A percentile compares a stretch with the other conserved stretches of the same genome.
Conservation (phyloP, 2,329 filamentous ascomycete genomes). For the Ophioceras dolichostomum region DNA sequence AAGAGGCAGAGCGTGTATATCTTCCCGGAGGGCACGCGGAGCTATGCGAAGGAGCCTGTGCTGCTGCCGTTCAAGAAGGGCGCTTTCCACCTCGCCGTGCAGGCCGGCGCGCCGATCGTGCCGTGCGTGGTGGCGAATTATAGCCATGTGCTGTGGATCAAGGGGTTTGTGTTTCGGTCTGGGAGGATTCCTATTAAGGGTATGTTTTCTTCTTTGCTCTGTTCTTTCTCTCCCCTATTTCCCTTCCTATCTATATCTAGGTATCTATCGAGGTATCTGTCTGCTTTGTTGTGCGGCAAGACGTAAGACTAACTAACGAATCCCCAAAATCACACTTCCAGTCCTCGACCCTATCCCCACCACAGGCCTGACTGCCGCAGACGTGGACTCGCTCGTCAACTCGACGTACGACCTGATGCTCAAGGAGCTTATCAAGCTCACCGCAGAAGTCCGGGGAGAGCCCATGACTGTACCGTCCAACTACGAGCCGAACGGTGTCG, state of each 20-base stretch:
- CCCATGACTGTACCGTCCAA: constrained; percentile 15
- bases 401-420: constrained; percentile 67
- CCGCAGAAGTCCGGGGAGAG: constrained; percentile 34
- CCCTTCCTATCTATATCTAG: constrained; percentile 2
- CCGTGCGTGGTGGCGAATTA: constrained; percentile 76
- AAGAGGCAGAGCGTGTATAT: constrained; percentile 70
- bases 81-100: constrained; percentile 88
- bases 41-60: constrained; percentile 69
- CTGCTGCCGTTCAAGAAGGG: constrained; percentile 98
- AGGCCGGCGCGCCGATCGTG: constrained; percentile 87
- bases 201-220: constrained; percentile 20
- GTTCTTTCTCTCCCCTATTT: background rate
- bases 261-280: constrained; percentile 6
- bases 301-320: constrained; percentile 2
- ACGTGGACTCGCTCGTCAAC: constrained; percentile 63
- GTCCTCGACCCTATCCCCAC: constrained; percentile 76
- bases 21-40: constrained; percentile 87
- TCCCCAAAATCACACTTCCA: too few relatives aligned
- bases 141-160: constrained; percentile 56
- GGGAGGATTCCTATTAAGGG: constrained; percentile 67
- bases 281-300: background rate
- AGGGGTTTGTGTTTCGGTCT: constrained; percentile 50
- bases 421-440: constrained; percentile 44
- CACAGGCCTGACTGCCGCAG: constrained; percentile 55
- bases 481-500: constrained; percentile 14